phyloP scores from a whole-genome alignment of 1,284 basidiomycete genomes.

The Testicularia cyperi region DNA sequence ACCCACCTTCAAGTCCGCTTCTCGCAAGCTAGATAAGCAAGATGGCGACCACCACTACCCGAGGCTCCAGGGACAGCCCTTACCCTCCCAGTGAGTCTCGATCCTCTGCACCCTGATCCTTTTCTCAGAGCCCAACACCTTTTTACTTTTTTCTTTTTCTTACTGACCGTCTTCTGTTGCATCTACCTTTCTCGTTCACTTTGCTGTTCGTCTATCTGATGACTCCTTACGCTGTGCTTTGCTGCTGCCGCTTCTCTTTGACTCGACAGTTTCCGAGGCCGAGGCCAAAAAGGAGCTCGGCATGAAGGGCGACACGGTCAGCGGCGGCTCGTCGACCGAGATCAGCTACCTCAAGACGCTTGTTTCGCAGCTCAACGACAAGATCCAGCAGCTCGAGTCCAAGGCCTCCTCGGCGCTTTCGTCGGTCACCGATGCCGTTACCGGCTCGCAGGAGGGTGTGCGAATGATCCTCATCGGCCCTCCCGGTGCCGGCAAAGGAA shows the following conservation, averaged over 20 bases:
- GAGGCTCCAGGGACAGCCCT: conserved; percentile 37
- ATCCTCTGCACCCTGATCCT: too few species aligned
- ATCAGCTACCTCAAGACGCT: conserved; percentile 56
- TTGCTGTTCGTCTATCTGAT: too few species aligned
- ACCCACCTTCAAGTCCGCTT: neutral
- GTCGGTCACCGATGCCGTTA: conserved; percentile 7
- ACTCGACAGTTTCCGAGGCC: conserved; percentile 9
- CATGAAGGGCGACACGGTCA: conserved; percentile 34
- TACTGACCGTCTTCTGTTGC: conserved; percentile 1
- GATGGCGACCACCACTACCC: conserved; percentile 40
- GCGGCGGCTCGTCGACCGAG: conserved; percentile 30
- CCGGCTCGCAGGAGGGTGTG: conserved; percentile 35
- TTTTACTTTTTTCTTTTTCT: neutral
- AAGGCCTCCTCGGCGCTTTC: conserved; percentile 25
- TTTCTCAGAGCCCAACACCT: too few species aligned
- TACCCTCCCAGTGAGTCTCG: conserved; percentile 32
- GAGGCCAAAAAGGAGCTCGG: conserved; percentile 33
- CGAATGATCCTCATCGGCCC: conserved; percentile 92
- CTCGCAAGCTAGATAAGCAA: too few species aligned
- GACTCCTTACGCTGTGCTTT: too few species aligned
- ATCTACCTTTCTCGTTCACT: too few species aligned
- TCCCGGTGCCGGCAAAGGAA: conserved; percentile 98
- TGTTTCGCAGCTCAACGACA: conserved; percentile 55
- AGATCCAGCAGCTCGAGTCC: conserved; percentile 48
- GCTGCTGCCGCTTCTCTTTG: too few species aligned